phyloP scores from a whole-genome alignment of 2,329 filamentous ascomycete species.

The Ceratocystis diversiconidia region DNA sequence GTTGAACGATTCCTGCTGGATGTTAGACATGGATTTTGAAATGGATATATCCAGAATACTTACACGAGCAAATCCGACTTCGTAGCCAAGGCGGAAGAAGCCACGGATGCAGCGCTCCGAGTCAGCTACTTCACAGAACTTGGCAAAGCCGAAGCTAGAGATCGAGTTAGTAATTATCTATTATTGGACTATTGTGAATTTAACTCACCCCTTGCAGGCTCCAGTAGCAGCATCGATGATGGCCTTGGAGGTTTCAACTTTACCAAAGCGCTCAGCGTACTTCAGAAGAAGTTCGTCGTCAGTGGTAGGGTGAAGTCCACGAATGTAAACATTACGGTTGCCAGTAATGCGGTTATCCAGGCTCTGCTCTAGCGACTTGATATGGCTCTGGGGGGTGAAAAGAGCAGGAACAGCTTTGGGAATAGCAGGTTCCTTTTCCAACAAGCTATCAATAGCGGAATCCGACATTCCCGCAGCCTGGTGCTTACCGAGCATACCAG shows the following conservation, averaged over 20 bases:
- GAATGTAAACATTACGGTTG: constrained; percentile 96
- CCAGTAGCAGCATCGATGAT: constrained; percentile 92
- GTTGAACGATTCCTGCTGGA: constrained; percentile 79
- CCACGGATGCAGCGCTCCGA: constrained; percentile 94
- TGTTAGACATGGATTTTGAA: constrained; percentile 21
- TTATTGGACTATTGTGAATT: not conserved
- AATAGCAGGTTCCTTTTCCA: constrained; percentile 65
- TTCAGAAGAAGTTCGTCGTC: constrained; percentile 75
- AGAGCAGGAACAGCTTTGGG: constrained; percentile 82
- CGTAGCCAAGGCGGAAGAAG: constrained; percentile 87
- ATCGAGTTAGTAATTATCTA: not conserved
- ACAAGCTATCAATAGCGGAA: constrained; percentile 46
- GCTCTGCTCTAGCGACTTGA: constrained; percentile 85
- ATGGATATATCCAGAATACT: constrained; percentile 23
- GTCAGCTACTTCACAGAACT: constrained; percentile 74
- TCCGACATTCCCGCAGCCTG: constrained; percentile 30
- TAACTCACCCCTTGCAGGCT: constrained; percentile 79
- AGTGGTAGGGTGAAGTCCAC: constrained; percentile 86
- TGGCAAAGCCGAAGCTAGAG: constrained; percentile 85
- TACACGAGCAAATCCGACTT: constrained; percentile 92
- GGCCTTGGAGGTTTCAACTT: constrained; percentile 92
- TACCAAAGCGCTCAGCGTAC: constrained; percentile 78
- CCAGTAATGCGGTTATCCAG: constrained; percentile 81
- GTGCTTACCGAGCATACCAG: constrained; percentile 32
- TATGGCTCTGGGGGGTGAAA: constrained; percentile 68